Conservation (phyloP, 805 yeast genomes). For the Grigorovia yakushimaensis region DNA sequence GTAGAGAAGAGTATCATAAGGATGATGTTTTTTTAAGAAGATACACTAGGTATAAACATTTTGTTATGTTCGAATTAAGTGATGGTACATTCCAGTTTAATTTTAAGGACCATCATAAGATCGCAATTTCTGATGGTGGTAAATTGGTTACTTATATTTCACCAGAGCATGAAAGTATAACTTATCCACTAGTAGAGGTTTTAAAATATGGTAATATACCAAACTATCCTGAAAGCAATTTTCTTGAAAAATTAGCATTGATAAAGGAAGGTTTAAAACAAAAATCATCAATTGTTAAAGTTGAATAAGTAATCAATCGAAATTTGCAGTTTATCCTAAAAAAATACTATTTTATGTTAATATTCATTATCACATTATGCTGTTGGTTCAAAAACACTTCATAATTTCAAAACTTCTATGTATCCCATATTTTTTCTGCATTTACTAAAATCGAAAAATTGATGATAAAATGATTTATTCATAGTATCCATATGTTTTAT, state of each 20-base stretch:
- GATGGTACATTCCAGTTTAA: conserved; percentile 91
- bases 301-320: conserved; percentile 8
- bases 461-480: background rate
- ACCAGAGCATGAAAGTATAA: conserved; percentile 61
- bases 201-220: conserved; percentile 40
- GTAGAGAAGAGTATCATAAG: conserved; percentile 45
- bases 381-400: too few relatives aligned
- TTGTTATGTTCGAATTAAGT: conserved; percentile 86
- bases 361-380: too few relatives aligned
- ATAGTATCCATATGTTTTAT: background rate
- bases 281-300: conserved; percentile 25
- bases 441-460: background rate
- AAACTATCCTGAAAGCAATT: conserved; percentile 37
- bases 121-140: conserved; percentile 71
- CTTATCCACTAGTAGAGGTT: conserved; percentile 45
- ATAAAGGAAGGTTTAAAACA: conserved; percentile 57
- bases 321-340: background rate
- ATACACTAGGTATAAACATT: conserved; percentile 68
- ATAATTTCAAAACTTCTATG: background rate
- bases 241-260: conserved; percentile 38
- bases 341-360: background rate
- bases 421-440: background rate
- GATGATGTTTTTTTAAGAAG: conserved; percentile 72
- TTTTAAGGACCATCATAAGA: conserved; percentile 88
- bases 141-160: conserved; percentile 71